phyloP scores from a whole-genome alignment of 768 basidiomycete genomes.

The Naganishia onofrii region DNA sequence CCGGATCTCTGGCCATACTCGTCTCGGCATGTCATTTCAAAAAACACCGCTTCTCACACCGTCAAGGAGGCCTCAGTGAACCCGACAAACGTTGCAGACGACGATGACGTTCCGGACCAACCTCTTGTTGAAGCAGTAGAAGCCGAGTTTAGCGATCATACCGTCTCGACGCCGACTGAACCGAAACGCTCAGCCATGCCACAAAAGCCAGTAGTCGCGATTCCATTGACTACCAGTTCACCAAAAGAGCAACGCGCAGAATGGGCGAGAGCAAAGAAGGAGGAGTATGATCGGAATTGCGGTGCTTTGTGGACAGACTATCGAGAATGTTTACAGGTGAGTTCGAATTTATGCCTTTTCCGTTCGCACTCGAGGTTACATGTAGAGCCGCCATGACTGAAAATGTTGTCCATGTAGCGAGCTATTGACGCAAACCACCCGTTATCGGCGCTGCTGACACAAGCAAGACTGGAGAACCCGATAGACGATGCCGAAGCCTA shows the following conservation, averaged over 20 bases:
- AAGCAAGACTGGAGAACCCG: slow-evolving; percentile 77
- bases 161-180: not conserved
- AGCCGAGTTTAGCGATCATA: slow-evolving; percentile 28
- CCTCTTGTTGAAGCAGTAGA: slow-evolving; percentile 44
- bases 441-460: slow-evolving; percentile 69
- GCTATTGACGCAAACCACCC: slow-evolving; percentile 73
- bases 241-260: slow-evolving; percentile 54
- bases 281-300: slow-evolving; percentile 81
- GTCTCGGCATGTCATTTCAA: not conserved
- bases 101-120: not conserved
- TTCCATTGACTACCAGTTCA: slow-evolving; percentile 47
- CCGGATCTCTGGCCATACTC: slow-evolving; percentile 22
- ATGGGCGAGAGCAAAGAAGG: slow-evolving; percentile 71
- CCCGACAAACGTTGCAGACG: not conserved
- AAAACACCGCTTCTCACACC: not conserved
- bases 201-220: slow-evolving; percentile 21
- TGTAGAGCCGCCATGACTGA: not conserved
- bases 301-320: slow-evolving; percentile 80
- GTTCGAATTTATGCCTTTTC: slow-evolving; percentile 40
- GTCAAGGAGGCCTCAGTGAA: not conserved
- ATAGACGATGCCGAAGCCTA: slow-evolving; percentile 38
- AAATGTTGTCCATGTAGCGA: slow-evolving; percentile 56
- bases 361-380: slow-evolving; percentile 1
- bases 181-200: not conserved
- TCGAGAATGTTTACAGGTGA: slow-evolving; percentile 75